Base-by-base conservation (phyloP, 345 rosid genomes). In the Eutrema heterophyllum region DNA sequence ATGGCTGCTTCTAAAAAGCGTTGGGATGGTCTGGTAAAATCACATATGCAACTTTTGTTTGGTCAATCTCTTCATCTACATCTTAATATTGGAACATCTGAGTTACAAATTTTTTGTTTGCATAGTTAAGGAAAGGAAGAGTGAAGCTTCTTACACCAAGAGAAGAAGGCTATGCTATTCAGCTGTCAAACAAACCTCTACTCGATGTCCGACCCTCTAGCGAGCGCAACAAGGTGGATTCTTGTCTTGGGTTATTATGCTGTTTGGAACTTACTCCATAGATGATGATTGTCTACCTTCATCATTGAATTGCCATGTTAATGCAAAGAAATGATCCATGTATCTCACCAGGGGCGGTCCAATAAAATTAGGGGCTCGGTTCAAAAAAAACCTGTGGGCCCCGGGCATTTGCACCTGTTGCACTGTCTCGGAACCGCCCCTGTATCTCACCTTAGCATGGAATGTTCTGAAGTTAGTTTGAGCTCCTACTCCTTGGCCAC, bases 121-220 rank as follows among this genome's bases (percentile, higher is more conserved):
- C 15, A 18, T 71, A 91, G 97, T 74, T 94, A 77, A 89, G 97
- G 81, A 93, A 87, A 65, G 90, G 86, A 68, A 94, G 82, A 81
- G 91, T 94, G 41, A 94, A 94, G 81, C 73, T 87, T 75, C 87
- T 94, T 64, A 78, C 90, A 45, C 94, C 95, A 8, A 88, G 84
- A 75, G 96, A 93, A 82, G 97, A 95, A 44, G 96, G 97, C 54
- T 89, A 94, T 82, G 97, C 95, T 10, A 80, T 91, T 84, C 94
- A 88, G 73, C 90, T 93, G 40, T 88, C 97, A 11, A 81, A 83
- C 70, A 93, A 93, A 78, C 84, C 89, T 48, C 74, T 93, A 14
- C 91, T 91, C 9, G 97, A 94, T 72, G 97, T 89, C 64, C 93
- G 96, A 7, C 96, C 97, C 3, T 83, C 95, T 51, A 68, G 70